A percentile compares a stretch with the other conserved stretches of the same genome.
These are phyloP conservation scores for Globisporangium irregulare DNA, from an alignment of 352 stramenopile species.

Conservation along the genomic window DNA sequence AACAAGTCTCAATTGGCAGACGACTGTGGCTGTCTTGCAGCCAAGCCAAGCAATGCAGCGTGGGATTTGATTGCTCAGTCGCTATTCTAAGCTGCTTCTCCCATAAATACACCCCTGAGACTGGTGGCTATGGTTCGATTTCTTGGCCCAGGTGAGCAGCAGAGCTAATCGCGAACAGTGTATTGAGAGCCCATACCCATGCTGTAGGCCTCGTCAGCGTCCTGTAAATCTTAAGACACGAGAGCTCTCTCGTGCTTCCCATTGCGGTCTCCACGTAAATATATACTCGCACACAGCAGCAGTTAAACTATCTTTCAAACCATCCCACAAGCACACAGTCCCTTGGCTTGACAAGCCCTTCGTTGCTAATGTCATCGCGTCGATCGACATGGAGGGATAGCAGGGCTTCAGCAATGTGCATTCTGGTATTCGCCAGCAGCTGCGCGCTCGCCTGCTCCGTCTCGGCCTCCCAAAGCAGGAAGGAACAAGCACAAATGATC, in stretches of 20 bases:
- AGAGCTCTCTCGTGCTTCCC: not conserved
- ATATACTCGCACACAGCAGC: not conserved
- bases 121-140: not conserved
- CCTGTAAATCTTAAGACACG: not conserved
- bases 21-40: not conserved
- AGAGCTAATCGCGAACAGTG: not conserved
- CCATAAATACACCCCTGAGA: not conserved
- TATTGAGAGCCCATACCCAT: not conserved
- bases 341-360: not conserved
- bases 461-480: too few species aligned
- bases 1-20: not conserved
- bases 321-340: not conserved
- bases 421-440: not conserved
- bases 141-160: not conserved
- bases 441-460: not conserved
- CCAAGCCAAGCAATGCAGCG: not conserved
- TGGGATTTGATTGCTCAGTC: not conserved
- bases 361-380: too few species aligned
- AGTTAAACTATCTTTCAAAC: not conserved
- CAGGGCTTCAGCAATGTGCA: not conserved
- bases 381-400: not conserved
- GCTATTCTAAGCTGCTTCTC: not conserved
- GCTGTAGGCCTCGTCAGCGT: not conserved
- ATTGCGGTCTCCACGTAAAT: not conserved
- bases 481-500: slow-evolving; percentile 1